Base-by-base conservation (phyloP, 2,329 filamentous ascomycete genomes). In the Ascochyta koolunga region DNA sequence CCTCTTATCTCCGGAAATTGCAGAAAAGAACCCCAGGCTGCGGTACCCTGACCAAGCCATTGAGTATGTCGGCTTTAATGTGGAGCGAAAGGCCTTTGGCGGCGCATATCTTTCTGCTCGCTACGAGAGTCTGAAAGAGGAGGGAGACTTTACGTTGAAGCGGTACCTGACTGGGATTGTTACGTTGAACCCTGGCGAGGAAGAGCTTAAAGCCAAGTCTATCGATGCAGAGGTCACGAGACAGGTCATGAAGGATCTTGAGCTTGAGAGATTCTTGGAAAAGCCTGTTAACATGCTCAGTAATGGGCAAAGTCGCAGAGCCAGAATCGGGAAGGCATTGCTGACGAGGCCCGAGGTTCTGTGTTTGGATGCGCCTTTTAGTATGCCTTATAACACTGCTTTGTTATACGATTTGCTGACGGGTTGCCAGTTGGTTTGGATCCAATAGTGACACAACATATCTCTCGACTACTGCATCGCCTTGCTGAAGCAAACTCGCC, bases 201-300 rank as follows among this genome's bases (percentile, higher is more conserved):
- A 68, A 6, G 70, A 77, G 15, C 41, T 72, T 13, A 69, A 62
- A 1, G 80, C 83, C 5, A 81, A 79, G 9, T 66, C 76, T 5
- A 75, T 83, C 2, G 81, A 86, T 37, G 65, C 77, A 25, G 61
- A 67, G 6, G 56, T 21, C 61, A 74, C 96, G 33, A 73, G 81
- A 13, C 80, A 83, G 8, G 86, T 96, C 0, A 83, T 92, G 15
- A 70, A 71, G 6, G 88, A 96, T 64, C 77, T 99, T 50, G 83
- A 84, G 43, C 78, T 99, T 13, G 78, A 82, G 0, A 78, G 82
- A 8, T 79, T 98, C 39, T 78, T 96, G 1, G 83, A 89, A 33
- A 88, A 96, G 70, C 93, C 93, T 0, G 90, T 98, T 7, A 85
- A 90, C 21, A 96, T 95, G 71, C 77, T 99, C 49, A 97, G 92